Base-by-base conservation (phyloP, 768 basidiomycete genomes). In the Serendipita sp. region DNA sequence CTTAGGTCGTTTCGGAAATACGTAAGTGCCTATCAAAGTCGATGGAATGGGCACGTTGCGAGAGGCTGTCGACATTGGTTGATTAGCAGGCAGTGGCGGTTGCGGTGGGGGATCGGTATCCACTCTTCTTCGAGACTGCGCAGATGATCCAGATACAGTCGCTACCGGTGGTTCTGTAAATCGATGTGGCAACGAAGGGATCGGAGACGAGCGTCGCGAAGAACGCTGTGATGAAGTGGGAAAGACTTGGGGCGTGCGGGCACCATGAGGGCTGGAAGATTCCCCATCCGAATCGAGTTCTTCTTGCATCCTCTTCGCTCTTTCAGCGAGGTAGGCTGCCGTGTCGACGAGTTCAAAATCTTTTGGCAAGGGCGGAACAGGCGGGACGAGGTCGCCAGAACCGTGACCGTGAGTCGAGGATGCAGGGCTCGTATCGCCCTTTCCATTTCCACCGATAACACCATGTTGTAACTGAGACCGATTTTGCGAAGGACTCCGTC, bases 321-420 rank as follows among this genome's bases (percentile, higher is more conserved):
- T 28, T 20, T 58, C 53, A 20, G 53, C 53, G 9, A 58, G 31
- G 31, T 58, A 58, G 24, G 53, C 53, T 11, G 22, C 53, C 24
- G 53, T 34, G 31, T 58, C 53, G n/a, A 58, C 26, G 17, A 58
- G 33, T 31, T 58, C 53, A 28, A 58, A 58, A n/a, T 58, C 53
- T 26, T 58, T 58, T 28, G 53, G 53, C 17, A 58, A 11, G 17
- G 17, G 53, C 31, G 53, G 53, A n/a, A 58, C 53, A 33, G 53
- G 53, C 20, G 53, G 53, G 9, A 58, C 30, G 33, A 58, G 31
- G 11, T 58, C 53, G 17, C 53, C 30, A 31, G 24, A 13, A n/a
- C 53, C 26, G 31, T 34, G 24, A 24, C 26, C 53, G 31, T 34
- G 26, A 11, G 53, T 31, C 14, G 26, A 28, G 9, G 53, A n/a